Base-by-base conservation (phyloP, 805 yeast genomes). In the Lachancea cidri region DNA sequence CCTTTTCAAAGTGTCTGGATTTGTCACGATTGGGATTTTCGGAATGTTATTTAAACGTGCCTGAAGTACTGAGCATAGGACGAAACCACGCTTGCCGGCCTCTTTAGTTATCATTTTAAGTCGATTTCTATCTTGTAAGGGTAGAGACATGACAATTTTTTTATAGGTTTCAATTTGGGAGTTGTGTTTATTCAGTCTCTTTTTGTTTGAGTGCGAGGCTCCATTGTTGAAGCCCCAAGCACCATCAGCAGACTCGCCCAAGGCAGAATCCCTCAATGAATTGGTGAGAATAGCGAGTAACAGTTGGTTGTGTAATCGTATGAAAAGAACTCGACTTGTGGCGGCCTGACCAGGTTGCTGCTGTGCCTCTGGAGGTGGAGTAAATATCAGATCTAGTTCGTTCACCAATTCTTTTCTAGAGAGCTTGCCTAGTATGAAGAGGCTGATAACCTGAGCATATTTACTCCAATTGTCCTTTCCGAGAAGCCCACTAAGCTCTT, bases 61-160 rank as follows among this genome's bases (percentile, higher is more conserved):
- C 54, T 81, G 72, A 1, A 86, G 74, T 39, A 83, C 74, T 1
- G 79, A 71, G 8, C 88, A 83, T 47, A 72, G 76, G n/a, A 81
- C 72, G 71, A 80, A 79, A 4, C 84, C 83, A 45, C 77, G 74
- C 62, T 86, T 86, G 11, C 94, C 91, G 2, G 88, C 73, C 33
- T 89, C 96, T 55, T 81, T 76, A 2, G 91, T 80, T 33, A 91
- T 87, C 42, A 77, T 77, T 58, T 88, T 86, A 44, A 91, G 79
- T 57, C 98, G 71, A 48, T 86, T 75, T 46, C 98, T 69, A 58
- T 93, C 98, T 48, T 84, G 72, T 2, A 83, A 76, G 0, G 97
- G 86, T 49, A 91, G 69, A 2, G 91, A 82, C 79, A 93, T 76
- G 32, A 91, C 83, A 60, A 87, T 91, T 56, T 79, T 83, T 55